Base-by-base conservation (phyloP, 176 grass and related monocot genomes). In the Poa pratensis region DNA sequence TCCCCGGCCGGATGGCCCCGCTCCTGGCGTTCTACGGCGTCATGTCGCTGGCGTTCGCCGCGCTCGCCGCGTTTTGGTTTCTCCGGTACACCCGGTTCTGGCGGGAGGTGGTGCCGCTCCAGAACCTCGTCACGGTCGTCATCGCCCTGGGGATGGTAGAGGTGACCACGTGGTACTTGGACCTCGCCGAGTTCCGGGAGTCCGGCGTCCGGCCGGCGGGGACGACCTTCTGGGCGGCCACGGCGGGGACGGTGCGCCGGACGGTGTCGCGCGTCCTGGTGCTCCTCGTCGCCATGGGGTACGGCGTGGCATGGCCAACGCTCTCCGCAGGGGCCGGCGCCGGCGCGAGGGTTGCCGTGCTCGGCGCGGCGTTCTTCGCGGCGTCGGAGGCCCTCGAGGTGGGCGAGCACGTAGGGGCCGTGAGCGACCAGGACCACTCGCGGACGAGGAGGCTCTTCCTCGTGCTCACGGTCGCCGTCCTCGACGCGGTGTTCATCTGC, bases 141-240 rank as follows among this genome's bases (percentile, higher is more conserved):
- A 92, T 97, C 81, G 75, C 94, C 79, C 87, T 97, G 0, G 94
- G 94, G 39, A 97, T 97, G 94, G 50, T 87, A 82, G 94, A 97
- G 76, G 68, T 67, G 24, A 88, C 94, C 19, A 69, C 93, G 35
- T 89, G 89, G 92, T 97, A 97, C 85, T 43, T 97, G 28, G 94
- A 97, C 57, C 85, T 92, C 34, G 90, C 86, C 26, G 92, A 89
- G 81, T 80, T 97, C 85, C 35, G 79, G 60, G 68, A 75, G 81
- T 85, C 90, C 1, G 94, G 92, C 17, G 75, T 94, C 55, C 86
- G 94, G 45, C 94, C 94, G 20, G 71, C 82, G 51, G 90, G 88
- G 13, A 91, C 92, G 61, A 90, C 92, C 5, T 86, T 97, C 79
- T 92, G 90, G 92, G 94, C 90, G 2, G 92, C 85, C 4, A 97